Conservation (phyloP, 1,284 basidiomycete genomes). For the Cryptococcus wingfieldii region DNA sequence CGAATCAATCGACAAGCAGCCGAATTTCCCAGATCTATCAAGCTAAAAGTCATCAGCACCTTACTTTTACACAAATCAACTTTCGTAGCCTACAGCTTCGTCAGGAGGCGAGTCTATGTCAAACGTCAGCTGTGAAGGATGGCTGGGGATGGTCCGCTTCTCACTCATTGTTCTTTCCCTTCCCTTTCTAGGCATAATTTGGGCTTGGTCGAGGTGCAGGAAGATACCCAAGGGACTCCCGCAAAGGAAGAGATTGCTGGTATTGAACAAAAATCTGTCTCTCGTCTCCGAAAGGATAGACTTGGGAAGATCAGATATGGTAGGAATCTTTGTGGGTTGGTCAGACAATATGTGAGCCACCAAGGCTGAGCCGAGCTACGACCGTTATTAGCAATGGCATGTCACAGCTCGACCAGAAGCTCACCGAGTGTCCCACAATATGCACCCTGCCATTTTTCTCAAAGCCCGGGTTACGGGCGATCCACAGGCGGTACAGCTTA, state of each 20-base stretch:
- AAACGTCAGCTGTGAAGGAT: constrained; percentile 1
- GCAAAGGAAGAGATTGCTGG: constrained; percentile 52
- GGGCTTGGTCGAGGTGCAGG: constrained; percentile 54
- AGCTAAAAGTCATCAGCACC: constrained; percentile 31
- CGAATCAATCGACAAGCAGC: constrained; percentile 55
- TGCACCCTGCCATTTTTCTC: constrained; percentile 50
- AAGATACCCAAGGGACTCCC: constrained; percentile 57
- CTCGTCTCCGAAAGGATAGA: constrained; percentile 32
- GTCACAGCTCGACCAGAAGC: constrained; percentile 2
- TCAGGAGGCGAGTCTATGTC: constrained; percentile 51
- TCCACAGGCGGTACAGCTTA: constrained; percentile 55
- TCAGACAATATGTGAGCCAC: constrained; percentile 55
- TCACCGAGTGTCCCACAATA: constrained; percentile 48
- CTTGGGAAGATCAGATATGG: constrained; percentile 46
- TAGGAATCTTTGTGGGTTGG: constrained; percentile 54
- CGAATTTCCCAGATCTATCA: constrained; percentile 52
- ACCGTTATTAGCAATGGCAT: not conserved
- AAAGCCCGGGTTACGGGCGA: constrained; percentile 54
- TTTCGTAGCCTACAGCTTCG: constrained; percentile 44
- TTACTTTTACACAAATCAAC: not conserved
- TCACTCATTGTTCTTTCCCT: constrained; percentile 50
- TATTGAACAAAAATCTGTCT: constrained; percentile 53
- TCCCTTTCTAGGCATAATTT: constrained; percentile 55
- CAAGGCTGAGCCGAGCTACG: constrained; percentile 53
- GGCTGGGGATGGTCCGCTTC: constrained; percentile 3